phyloP scores from a whole-genome alignment of 345 rosid genomes.

The Microthlaspi erraticum region DNA sequence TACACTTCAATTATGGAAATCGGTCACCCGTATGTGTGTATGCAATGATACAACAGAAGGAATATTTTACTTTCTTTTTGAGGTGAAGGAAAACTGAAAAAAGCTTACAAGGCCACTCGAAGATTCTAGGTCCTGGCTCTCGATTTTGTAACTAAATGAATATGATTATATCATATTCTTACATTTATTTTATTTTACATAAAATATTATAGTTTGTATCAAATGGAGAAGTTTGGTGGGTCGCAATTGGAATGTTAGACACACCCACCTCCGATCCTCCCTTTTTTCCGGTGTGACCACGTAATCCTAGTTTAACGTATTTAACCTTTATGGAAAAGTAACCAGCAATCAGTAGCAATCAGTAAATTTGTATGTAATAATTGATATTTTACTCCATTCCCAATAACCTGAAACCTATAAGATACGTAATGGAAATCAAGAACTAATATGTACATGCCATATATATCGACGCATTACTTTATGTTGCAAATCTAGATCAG shows the following conservation, averaged over 20 bases:
- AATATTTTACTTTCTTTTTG: conserved; percentile 22
- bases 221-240: conserved; percentile 47
- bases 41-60: conserved; percentile 29
- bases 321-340: neutral
- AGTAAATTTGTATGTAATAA: conserved; percentile 17
- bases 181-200: conserved; percentile 8
- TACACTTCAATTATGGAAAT: conserved; percentile 29
- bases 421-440: too few relatives aligned
- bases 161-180: neutral
- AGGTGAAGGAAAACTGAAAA: conserved; percentile 29
- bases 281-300: conserved; percentile 43
- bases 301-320: conserved; percentile 32
- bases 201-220: neutral
- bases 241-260: conserved; percentile 49
- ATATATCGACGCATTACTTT: neutral
- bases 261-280: conserved; percentile 42
- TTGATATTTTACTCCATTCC: too few relatives aligned
- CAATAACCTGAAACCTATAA: neutral
- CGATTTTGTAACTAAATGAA: neutral
- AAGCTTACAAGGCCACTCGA: conserved; percentile 44
- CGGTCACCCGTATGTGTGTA: conserved; percentile 29
- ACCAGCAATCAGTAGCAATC: neutral
- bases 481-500: neutral
- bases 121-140: conserved; percentile 35
- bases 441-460: too few relatives aligned